Base-by-base conservation (phyloP, 192 early-diverging fungal species). In the Rhizophagus prolifer region DNA sequence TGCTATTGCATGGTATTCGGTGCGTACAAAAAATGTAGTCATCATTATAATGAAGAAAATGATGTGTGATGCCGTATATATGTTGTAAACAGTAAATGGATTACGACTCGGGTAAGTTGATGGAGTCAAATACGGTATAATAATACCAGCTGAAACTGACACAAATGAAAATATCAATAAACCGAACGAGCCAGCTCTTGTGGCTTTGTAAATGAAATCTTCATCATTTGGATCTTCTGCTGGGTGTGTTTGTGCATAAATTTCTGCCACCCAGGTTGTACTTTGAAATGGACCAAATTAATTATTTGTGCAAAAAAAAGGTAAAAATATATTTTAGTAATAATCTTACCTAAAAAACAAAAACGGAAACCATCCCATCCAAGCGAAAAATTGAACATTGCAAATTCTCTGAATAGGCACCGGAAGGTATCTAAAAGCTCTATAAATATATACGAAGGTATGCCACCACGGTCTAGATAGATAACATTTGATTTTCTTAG, bases 301-400 rank as follows among this genome's bases (percentile, higher is more conserved):
- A 34, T 8, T 30, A 38, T 68, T 36, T 44, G 2, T 19, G 14
- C 16, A 68, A 36, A 41, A 30, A 23, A 26, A n/a, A 16, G 66
- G 36, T 2, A 23, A 38, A 3, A 44, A 44, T 9, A 69, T 23
- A 69, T n/a, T 41, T 38, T 69, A 25, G 10, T 5, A 47, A 70
- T 47, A 60, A 74, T 66, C 69, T 13, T 86, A 92, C 89, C 89
- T 88, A 82, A 97, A 99, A 78, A 97, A 97, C 9, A 99, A 84
- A 79, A 97, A 96, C 8, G 96, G 95, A 76, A 99, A 99, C 94
- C 96, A 96, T 12, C 93, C 96, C 81, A 97, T 90, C 96, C 96
- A 99, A 31, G 93, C 90, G 86, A 95, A 95, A 72, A 99, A 93
- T 79, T 99, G 96, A 14, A 95, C 88, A 71, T 92, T 92, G 80